Evolutionary conservation across 2,329 filamentous ascomycete genomes (phyloP).

Genomic region (Fusarium sp.): DNA sequence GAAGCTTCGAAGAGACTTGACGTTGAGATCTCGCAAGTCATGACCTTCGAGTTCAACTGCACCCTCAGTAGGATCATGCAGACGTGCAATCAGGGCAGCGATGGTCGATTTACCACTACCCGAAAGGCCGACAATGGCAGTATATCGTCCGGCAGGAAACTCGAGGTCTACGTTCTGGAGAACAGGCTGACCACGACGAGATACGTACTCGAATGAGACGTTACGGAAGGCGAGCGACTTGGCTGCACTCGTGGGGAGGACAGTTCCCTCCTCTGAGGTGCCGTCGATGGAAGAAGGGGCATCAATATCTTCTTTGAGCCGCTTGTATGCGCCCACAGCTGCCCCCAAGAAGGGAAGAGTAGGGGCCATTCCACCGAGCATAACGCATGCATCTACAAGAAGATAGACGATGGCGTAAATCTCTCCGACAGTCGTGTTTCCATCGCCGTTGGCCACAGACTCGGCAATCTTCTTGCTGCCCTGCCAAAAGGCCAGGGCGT

Average conservation of each 20-base stretch:
- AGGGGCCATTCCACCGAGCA: constrained; percentile 69
- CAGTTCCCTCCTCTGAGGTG: constrained; percentile 49
- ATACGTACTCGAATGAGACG: constrained; percentile 56
- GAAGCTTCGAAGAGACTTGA: constrained; percentile 53
- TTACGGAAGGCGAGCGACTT: constrained; percentile 47
- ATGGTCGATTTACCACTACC: constrained; percentile 66
- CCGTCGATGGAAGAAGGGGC: constrained; percentile 57
- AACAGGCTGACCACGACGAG: constrained; percentile 52
- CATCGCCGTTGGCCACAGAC: constrained; percentile 46
- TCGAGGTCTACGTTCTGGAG: constrained; percentile 56
- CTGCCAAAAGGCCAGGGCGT: constrained; percentile 73
- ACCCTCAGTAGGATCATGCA: constrained; percentile 64
- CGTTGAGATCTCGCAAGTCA: constrained; percentile 58
- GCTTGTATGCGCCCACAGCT: constrained; percentile 65
- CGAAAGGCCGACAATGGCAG: constrained; percentile 65
- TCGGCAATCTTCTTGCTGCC: constrained; percentile 62
- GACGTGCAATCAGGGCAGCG: constrained; percentile 61
- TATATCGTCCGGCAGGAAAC: constrained; percentile 57
- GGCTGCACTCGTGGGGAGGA: constrained; percentile 54
- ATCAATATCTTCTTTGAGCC: constrained; percentile 66
- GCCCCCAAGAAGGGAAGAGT: constrained; percentile 68
- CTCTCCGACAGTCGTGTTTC: constrained; percentile 52
- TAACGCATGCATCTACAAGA: constrained; percentile 69
- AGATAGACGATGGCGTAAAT: constrained; percentile 61
- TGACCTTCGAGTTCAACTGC: constrained; percentile 56